Evolutionary conservation across 495 filamentous ascomycete genomes (phyloP).

Genomic region (Neurospora sp.): DNA sequence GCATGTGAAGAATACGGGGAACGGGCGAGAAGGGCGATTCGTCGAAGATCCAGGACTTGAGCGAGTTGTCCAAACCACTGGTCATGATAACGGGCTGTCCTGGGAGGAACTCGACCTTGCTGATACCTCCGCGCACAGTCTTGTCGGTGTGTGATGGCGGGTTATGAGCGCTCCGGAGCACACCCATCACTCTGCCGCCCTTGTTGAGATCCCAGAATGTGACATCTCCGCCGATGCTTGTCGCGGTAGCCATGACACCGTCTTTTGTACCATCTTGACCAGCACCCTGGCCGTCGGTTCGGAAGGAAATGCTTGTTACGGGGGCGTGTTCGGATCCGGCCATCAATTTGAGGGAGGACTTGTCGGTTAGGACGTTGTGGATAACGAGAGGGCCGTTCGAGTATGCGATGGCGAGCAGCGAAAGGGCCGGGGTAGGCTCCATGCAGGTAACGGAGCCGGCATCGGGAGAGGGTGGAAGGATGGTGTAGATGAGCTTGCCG

Average conservation of each 20-base stretch:
- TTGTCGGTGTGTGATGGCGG: constrained; percentile 42
- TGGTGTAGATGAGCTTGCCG: constrained; percentile 77
- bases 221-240: constrained; percentile 63
- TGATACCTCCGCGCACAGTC: constrained; percentile 47
- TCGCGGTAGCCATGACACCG: constrained; percentile 80
- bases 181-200: constrained; percentile 69
- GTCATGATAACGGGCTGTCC: constrained; percentile 86
- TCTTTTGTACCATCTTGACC: constrained; percentile 72
- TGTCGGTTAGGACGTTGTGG: constrained; percentile 69
- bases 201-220: constrained; percentile 93
- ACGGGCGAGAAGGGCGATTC: constrained; percentile 73
- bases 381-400: constrained; percentile 66
- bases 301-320: constrained; percentile 79
- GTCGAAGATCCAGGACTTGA: constrained; percentile 94
- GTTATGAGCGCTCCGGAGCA: constrained; percentile 77
- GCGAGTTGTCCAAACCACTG: constrained; percentile 81
- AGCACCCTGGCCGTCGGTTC: constrained; percentile 81
- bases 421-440: constrained; percentile 70
- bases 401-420: constrained; percentile 80
- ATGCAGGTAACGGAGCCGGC: constrained; percentile 72
- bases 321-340: constrained; percentile 43
- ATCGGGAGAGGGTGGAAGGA: constrained; percentile 55
- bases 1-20: constrained; percentile 70
- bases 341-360: constrained; percentile 54
- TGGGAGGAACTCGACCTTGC: constrained; percentile 78